Percentiles rank a stretch among this genome's conserved stretches.
Evolutionary conservation across 768 basidiomycete genomes (phyloP).

Genomic region (Mycena albidolilacea): DNA sequence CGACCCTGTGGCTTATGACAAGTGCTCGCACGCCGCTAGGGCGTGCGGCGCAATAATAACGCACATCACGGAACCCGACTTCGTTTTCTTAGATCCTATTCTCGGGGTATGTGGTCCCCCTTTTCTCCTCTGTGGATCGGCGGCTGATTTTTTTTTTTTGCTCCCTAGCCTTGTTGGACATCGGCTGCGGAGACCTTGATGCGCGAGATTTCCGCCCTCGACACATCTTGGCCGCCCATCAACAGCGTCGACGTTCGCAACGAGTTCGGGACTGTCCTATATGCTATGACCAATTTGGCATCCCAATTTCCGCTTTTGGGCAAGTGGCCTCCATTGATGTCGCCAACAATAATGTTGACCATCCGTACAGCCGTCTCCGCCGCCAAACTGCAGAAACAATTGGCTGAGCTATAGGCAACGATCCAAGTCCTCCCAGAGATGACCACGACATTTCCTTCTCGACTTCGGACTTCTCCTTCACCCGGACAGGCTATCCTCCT

Average conservation of each 20-base stretch:
- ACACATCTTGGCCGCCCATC: slow-evolving; percentile 74
- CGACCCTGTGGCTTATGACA: slow-evolving; percentile 73
- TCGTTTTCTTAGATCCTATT: slow-evolving; percentile 82
- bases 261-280: slow-evolving; percentile 73
- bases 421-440: slow-evolving; percentile 39
- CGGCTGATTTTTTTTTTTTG: slow-evolving; percentile 27
- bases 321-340: slow-evolving; percentile 25
- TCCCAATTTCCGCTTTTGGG: slow-evolving; percentile 73
- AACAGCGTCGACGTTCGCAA: slow-evolving; percentile 71
- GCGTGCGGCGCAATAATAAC: slow-evolving; percentile 73
- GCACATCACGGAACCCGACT: slow-evolving; percentile 75
- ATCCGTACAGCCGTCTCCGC: slow-evolving; percentile 36
- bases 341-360: slow-evolving; percentile 1
- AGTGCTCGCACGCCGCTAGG: slow-evolving; percentile 76
- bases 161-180: slow-evolving; percentile 77
- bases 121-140: slow-evolving; percentile 10
- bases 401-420: slow-evolving; percentile 42
- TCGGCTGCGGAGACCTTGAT: slow-evolving; percentile 76
- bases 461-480: slow-evolving; percentile 24
- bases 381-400: slow-evolving; percentile 43
- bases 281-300: slow-evolving; percentile 74
- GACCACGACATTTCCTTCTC: slow-evolving; percentile 36
- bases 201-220: slow-evolving; percentile 74
- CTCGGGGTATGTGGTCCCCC: slow-evolving; percentile 69
- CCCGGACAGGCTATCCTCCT: slow-evolving; percentile 40